Evolutionary conservation across 2,329 filamentous ascomycete genomes (phyloP), one percentile per base, ranked within the genome.

Genomic region (Cladobotryum protrusum): DNA sequence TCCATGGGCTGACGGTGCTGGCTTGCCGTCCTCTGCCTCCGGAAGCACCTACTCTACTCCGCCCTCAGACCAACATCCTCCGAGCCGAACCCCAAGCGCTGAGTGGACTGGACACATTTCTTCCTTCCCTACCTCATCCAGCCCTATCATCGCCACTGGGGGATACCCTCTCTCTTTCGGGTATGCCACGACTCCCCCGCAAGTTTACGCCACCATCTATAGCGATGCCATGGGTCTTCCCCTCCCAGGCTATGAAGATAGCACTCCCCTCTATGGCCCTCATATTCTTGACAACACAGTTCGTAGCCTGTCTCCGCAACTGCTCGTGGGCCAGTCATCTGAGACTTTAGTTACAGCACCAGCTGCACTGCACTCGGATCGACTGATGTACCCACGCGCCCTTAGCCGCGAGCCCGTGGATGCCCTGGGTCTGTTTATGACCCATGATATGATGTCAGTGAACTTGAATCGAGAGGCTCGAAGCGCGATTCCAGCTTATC

Each of bases 291-390:
- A 63, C 56, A 68, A 67, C 61, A 66, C 72, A 62, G 69, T 77
- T 68, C 73, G 75, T 71, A 73, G 71, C 65, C 67, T 71, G 55
- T 74, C 73, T 61, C 73, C 75, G 66, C 67, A 68, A 61, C 62
- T 71, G 59, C 68, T 72, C 57, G 67, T 71, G 61, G 67, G 70
- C 62, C 70, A 73, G 66, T 68, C 68, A 58, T 68, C 69, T 65
- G 76, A 76, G 64, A 69, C 71, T 65, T 58, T 79, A 68, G 69
- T 76, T 63, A 72, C 71, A 58, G 59, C 72, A 56, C 62, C 72
- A 49, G 61, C 69, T 54, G 61, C 72, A 52, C 59, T 73, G 52
- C 63, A 69, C 47, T 51, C 62, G 52, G 62, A 63, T 44, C 56
- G 65, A 46, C 42, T 61, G 52, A 57, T 69, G 52, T 65, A 65